phyloP scores from a whole-genome alignment of 1,139 yeast genomes.

The Kodamaea plutei region DNA sequence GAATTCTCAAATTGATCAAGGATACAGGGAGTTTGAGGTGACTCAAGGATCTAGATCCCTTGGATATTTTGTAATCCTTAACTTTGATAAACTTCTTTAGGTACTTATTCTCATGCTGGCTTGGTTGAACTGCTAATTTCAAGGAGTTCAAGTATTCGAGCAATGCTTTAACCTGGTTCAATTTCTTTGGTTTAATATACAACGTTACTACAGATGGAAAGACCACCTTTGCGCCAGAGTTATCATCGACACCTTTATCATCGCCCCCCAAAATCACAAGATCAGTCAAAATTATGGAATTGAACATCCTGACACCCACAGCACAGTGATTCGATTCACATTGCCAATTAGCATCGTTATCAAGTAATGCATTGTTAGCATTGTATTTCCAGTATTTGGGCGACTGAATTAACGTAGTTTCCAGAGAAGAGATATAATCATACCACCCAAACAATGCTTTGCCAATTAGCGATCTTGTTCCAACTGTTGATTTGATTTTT shows the following conservation, averaged over 20 bases:
- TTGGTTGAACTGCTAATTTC: constrained; percentile 9
- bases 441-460: constrained; percentile 40
- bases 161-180: constrained; percentile 15
- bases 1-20: constrained; percentile 31
- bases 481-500: constrained; percentile 6
- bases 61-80: constrained; percentile 20
- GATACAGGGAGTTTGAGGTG: constrained; percentile 35
- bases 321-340: constrained; percentile 29
- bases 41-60: constrained; percentile 17
- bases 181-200: constrained; percentile 29
- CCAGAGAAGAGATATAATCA: constrained; percentile 25
- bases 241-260: constrained; percentile 5
- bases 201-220: constrained; percentile 18
- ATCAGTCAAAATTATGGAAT: constrained; percentile 35
- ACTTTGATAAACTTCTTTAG: constrained; percentile 32
- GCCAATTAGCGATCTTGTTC: constrained; percentile 18
- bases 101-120: constrained; percentile 19
- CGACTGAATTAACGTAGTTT: constrained; percentile 16
- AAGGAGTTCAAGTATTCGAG: constrained; percentile 18
- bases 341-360: constrained; percentile 34
- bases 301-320: constrained; percentile 34
- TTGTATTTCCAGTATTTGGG: constrained; percentile 29
- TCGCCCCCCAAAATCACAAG: constrained; percentile 19
- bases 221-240: constrained; percentile 2
- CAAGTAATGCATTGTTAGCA: constrained; percentile 38